Evolutionary conservation across 352 stramenopile species (phyloP), one percentile per base, ranked within the genome.

Genomic region (Globisporangium paddicum): DNA sequence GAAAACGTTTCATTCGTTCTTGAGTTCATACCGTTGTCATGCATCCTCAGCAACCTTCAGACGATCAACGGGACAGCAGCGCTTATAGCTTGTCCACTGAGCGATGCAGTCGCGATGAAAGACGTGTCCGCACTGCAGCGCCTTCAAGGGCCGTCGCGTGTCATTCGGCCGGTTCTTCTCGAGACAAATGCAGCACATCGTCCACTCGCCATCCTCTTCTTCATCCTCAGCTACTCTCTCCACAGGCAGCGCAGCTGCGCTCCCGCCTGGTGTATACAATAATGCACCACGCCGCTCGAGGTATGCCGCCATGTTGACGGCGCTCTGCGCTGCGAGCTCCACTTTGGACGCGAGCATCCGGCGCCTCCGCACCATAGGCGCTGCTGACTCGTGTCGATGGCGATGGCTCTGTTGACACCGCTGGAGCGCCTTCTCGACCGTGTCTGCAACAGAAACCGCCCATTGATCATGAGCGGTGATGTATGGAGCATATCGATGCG

Each of bases 31-130:
- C 10, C 18, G 16, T 18, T 49, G 38, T 34, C 48, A 44, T 28
- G 5, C 28, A 37, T 55, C 5, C 25, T 60, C 23, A 23, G 26
- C 9, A 19, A 61, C 6, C 5, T 59, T 21, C 2, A 46, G 40
- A 10, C 71, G 71, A 44, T 79, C 71, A 16, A 72, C 69, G 1
- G 71, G 71, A 44, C 71, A 79, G 18, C 65, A 74, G 26, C 57
- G 54, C 11, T 67, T 65, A 25, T 71, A 62, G 26, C 28, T 13
- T 5, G 60, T 26, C 71, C 71, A 79, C 26, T 62, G 37, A 2
- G 37, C 3, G 30, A 79, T 73, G 30, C 71, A 79, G 11, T 25
- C 49, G 16, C 53, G 44, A 18, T 79, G 71, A 49, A 67, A 79
- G 14, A 60, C 56, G 46, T 79, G 71, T 11, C 71, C 68, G 14